phyloP scores from a whole-genome alignment of 2,329 filamentous ascomycete species.

The Penicillium capsulatum region DNA sequence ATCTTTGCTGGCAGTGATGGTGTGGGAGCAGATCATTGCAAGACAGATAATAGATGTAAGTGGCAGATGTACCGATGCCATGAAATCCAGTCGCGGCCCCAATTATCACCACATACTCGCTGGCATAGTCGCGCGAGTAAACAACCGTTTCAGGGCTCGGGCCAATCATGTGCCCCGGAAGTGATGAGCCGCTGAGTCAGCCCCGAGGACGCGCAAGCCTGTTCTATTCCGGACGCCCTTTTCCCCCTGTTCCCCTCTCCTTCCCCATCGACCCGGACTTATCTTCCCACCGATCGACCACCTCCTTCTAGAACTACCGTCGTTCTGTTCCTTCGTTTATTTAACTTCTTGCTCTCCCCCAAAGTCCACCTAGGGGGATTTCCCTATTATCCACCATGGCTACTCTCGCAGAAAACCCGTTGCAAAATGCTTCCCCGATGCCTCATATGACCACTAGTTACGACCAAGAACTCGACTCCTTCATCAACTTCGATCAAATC shows the following conservation, averaged over 20 bases:
- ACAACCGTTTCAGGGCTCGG: slow-evolving; percentile 10
- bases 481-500: slow-evolving; percentile 46
- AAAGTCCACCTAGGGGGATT: neutral
- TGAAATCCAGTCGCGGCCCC: too few relatives aligned
- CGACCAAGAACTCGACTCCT: slow-evolving; percentile 46
- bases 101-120: too few relatives aligned
- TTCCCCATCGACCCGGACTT: slow-evolving; percentile 16
- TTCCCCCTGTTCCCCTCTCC: slow-evolving; percentile 7
- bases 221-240: slow-evolving; percentile 7
- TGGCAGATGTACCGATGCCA: too few relatives aligned
- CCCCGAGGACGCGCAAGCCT: slow-evolving; percentile 34
- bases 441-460: slow-evolving; percentile 33
- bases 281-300: slow-evolving; percentile 5
- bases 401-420: slow-evolving; percentile 35
- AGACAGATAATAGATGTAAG: too few relatives aligned
- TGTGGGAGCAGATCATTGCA: too few relatives aligned
- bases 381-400: slow-evolving; percentile 24
- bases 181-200: slow-evolving; percentile 26
- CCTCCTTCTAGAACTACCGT: slow-evolving; percentile 12
- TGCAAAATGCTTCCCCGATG: slow-evolving; percentile 29
- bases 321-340: slow-evolving; percentile 6
- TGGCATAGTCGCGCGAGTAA: slow-evolving; percentile 1
- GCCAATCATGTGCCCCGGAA: neutral
- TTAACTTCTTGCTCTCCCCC: slow-evolving; percentile 1
- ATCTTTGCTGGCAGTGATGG: too few relatives aligned